Evolutionary conservation across 352 stramenopile species (phyloP), one percentile per base, ranked within the genome.

Genomic region (Pythium coloratum): DNA sequence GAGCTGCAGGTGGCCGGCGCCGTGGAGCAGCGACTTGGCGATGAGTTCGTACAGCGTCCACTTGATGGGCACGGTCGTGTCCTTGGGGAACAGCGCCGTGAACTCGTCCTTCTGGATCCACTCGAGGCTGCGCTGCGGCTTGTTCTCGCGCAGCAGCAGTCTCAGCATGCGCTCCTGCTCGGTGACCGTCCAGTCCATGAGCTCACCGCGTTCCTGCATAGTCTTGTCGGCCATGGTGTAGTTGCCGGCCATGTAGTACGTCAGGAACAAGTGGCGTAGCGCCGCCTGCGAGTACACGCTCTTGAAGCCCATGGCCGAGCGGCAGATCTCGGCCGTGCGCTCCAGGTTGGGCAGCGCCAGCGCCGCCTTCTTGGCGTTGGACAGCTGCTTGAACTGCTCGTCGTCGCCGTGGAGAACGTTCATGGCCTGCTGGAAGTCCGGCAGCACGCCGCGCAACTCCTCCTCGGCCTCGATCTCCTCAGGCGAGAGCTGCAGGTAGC

Each of bases 101-200:
- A 91, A 90, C 30, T 71, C 72, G 2, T 87, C 76, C 55, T 84
- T 88, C 36, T 88, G 68, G 54, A 77, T 87, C 82, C 82, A 90
- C 28, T 75, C 69, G 42, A 76, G 57, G 4, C 79, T 78, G 12
- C 73, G 72, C 13, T 71, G 36, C 1, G 82, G 84, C 34, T 80
- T 30, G 61, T 89, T 90, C 30, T 81, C 58, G 20, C 84, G 79
- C 55, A 92, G 47, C 13, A 90, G 70, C 20, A 91, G 59, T 3
- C 84, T 82, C 66, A 92, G 49, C 66, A 90, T 78, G 18, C 84
- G 82, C 38, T 92, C 84, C 47, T 92, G 84, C 68, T 92, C 84
- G 14, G 77, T 71, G 26, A 87, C 60, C 0, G 82, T 78, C 84
- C 84, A 92, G 61, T 80, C 64, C 84, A 91, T 90, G 34, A 90